Evolutionary conservation across 257 asterid genomes (phyloP).

Genomic region (Capsicum baccatum): DNA sequence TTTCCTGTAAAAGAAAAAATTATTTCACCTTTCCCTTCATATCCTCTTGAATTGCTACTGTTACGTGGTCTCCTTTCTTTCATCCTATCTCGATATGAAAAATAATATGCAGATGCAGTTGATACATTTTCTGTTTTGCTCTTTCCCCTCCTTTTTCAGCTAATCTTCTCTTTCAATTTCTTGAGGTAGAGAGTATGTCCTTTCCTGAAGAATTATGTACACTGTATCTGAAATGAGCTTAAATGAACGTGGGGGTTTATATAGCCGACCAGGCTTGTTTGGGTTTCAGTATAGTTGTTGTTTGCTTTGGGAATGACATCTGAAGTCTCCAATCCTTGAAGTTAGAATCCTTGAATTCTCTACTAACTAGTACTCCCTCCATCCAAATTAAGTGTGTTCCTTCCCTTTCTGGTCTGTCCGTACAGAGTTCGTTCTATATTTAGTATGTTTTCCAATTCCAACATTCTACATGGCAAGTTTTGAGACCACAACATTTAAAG

Average conservation of each 20-base stretch:
- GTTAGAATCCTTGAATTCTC: slow-evolving; percentile 10
- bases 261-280: background rate
- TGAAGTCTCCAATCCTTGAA: background rate
- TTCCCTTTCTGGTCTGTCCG: too few species aligned
- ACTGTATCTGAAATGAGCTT: background rate
- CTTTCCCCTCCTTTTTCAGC: background rate
- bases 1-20: background rate
- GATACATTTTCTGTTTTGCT: background rate
- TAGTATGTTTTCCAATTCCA: too few species aligned
- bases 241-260: background rate
- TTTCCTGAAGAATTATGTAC: background rate
- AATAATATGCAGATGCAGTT: background rate
- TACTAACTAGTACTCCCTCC: background rate
- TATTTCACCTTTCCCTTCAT: background rate
- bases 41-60: background rate
- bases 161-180: background rate
- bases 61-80: background rate
- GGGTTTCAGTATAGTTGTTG: background rate
- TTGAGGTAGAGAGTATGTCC: background rate
- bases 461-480: too few species aligned
- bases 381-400: too few species aligned
- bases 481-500: too few species aligned
- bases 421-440: too few species aligned
- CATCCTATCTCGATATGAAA: background rate
- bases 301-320: background rate